Evolutionary conservation across 2,329 filamentous ascomycete genomes (phyloP), one percentile per base, ranked within the genome.

Genomic region (Waltergamsia citrina): DNA sequence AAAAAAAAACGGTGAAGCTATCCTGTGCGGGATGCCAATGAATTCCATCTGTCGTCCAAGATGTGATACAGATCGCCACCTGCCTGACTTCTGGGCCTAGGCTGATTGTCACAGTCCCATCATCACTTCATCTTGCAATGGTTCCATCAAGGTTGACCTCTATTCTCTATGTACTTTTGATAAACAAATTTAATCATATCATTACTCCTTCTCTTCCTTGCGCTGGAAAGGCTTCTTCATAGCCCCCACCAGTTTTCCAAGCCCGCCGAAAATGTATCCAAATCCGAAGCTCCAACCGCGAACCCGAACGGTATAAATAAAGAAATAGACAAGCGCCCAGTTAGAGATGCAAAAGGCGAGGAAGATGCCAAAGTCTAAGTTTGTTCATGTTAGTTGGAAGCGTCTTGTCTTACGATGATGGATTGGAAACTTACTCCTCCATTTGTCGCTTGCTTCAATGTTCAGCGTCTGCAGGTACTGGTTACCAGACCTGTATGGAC

Each of bases 311-410:
- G 74, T 80, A 56, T 81, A 87, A 37, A 86, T 76, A 49, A 87
- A 85, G 57, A 85, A 84, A 52, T 83, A 84, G 1, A 85, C 79
- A 35, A 86, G 42, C 26, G 68, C 59, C 76, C 77, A 85, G 48
- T 85, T 86, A 33, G 72, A 78, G 11, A 81, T 59, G 34, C 73
- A 74, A 51, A 85, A 87, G 2, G 72, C 75, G 7, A 84, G 44
- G 60, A 86, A 84, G 39, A 86, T 78, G 7, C 79, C 82, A 44
- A 85, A 81, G 32, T 63, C 58, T 58, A n/a, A 38, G 4, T 4
- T 11, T 15, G 10, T 9, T 20, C 30, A 36, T 39, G 38, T 38
- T 20, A 34, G 37, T 29, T 29, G 19, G 26, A 12, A 11, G 25
- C 12, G 14, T 21, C 17, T 26, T 22, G 8, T n/a, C 5, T 15